A percentile compares a stretch with the other conserved stretches of the same genome.
Evolutionary conservation across 2,329 filamentous ascomycete species (phyloP).

Genomic region (Fusarium xylarioides): DNA sequence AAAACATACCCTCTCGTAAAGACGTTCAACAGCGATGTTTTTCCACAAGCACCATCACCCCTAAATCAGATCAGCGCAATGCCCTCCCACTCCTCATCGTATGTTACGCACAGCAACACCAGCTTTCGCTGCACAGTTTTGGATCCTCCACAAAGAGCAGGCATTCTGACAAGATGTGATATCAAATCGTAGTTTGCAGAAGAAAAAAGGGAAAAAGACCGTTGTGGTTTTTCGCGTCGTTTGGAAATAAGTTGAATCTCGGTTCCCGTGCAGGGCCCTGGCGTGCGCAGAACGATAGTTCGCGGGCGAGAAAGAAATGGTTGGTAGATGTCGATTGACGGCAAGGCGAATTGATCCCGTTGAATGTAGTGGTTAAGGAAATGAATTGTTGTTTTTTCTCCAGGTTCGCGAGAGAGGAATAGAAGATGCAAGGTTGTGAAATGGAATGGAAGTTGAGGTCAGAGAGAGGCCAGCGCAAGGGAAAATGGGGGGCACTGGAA

Average conservation of each 20-base stretch:
- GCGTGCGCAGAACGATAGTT: slow-evolving; percentile 24
- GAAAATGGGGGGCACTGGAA: slow-evolving; percentile 7
- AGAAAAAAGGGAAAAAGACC: background rate
- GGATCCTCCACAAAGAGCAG: slow-evolving; percentile 69
- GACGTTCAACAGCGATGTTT: slow-evolving; percentile 96
- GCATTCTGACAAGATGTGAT: slow-evolving; percentile 30
- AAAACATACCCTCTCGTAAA: slow-evolving; percentile 89
- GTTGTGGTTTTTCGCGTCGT: background rate
- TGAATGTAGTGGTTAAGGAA: background rate
- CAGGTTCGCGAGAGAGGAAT: slow-evolving; percentile 1
- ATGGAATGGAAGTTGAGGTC: slow-evolving; percentile 4
- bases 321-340: background rate
- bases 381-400: background rate
- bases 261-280: slow-evolving; percentile 27
- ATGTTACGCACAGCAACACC: slow-evolving; percentile 75
- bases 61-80: slow-evolving; percentile 55
- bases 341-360: background rate
- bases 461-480: slow-evolving; percentile 9
- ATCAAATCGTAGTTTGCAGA: background rate
- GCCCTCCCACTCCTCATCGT: background rate
- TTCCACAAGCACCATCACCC: slow-evolving; percentile 95
- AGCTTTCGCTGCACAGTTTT: slow-evolving; percentile 96
- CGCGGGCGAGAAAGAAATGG: background rate
- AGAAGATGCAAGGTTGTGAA: slow-evolving; percentile 8
- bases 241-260: slow-evolving; percentile 24